Conservation (phyloP, 2,329 filamentous ascomycete species). For the Thelonectria rubi region DNA sequence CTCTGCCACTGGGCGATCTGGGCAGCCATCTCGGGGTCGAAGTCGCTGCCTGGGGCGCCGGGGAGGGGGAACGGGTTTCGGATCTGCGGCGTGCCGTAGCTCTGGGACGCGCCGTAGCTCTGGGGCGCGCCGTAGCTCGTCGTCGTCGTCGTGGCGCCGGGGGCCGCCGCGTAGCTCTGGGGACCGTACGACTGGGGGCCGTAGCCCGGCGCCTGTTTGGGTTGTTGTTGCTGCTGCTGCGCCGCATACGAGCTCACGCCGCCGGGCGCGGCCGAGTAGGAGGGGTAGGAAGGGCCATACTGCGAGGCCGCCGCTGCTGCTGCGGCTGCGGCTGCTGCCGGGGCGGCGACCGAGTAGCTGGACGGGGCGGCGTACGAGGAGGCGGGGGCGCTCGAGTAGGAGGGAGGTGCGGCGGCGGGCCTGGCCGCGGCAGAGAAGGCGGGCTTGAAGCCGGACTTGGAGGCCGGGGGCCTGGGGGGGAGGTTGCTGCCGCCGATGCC, state of each 20-base stretch:
- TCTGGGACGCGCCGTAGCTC: conserved; percentile 41
- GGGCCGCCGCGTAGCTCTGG: conserved; percentile 34
- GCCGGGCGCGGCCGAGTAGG: conserved; percentile 47
- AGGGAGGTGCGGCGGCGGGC: conserved; percentile 50
- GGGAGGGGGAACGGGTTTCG: conserved; percentile 82
- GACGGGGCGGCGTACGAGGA: conserved; percentile 43
- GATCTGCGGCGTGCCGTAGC: conserved; percentile 69
- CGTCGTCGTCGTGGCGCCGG: conserved; percentile 18
- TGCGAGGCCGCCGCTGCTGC: conserved; percentile 46
- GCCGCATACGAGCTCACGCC: conserved; percentile 41
- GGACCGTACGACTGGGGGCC: conserved; percentile 25
- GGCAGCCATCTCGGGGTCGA: conserved; percentile 84
- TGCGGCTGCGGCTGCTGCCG: conserved; percentile 41
- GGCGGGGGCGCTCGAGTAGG: conserved; percentile 46
- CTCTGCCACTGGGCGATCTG: conserved; percentile 96
- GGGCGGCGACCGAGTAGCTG: conserved; percentile 48
- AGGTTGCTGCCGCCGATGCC: conserved; percentile 70
- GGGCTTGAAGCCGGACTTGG: conserved; percentile 58
- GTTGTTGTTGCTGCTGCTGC: conserved; percentile 34
- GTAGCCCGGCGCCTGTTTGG: conserved; percentile 23
- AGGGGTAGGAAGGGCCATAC: conserved; percentile 56
- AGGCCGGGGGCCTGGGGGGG: conserved; percentile 78
- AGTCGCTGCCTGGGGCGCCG: conserved; percentile 55
- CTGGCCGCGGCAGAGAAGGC: conserved; percentile 57
- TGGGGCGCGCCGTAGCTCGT: conserved; percentile 39